A percentile compares a stretch with the other conserved stretches of the same genome.
Evolutionary conservation across 352 stramenopile species (phyloP).

Genomic region (Phytophthora boehmeriae): DNA sequence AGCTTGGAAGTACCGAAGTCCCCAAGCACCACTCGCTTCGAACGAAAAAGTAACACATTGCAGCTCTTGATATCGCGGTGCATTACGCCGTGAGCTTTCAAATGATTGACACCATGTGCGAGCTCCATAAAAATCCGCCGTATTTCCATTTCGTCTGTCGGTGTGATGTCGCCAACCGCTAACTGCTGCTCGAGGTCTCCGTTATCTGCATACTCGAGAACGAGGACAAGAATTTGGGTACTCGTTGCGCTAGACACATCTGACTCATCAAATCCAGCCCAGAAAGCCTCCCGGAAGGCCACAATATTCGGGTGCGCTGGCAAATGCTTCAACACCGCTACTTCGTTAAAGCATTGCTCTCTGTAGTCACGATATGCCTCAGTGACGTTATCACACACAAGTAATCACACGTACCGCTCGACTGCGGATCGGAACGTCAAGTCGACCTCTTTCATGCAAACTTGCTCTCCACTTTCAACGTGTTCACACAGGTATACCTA

Average conservation of each 20-base stretch:
- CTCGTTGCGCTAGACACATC: not conserved
- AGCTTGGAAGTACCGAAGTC: slow-evolving; percentile 76
- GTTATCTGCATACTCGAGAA: slow-evolving; percentile 73
- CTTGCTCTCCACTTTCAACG: slow-evolving; percentile 16
- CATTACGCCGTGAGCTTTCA: slow-evolving; percentile 60
- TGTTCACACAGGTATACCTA: slow-evolving; percentile 60
- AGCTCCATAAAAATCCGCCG: slow-evolving; percentile 70
- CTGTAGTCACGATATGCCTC: slow-evolving; percentile 24
- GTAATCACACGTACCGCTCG: slow-evolving; percentile 38
- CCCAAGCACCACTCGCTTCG: slow-evolving; percentile 80
- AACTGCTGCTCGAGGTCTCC: slow-evolving; percentile 66
- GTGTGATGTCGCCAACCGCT: not conserved
- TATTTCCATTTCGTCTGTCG: slow-evolving; percentile 16
- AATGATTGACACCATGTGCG: slow-evolving; percentile 81
- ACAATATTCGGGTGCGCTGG: slow-evolving; percentile 65
- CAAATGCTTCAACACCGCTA: slow-evolving; percentile 47
- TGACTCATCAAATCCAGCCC: slow-evolving; percentile 16
- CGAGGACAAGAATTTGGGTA: slow-evolving; percentile 42
- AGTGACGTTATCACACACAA: not conserved
- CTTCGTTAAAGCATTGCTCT: slow-evolving; percentile 49
- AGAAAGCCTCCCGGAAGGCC: slow-evolving; percentile 60
- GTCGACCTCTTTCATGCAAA: slow-evolving; percentile 72
- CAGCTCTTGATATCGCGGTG: slow-evolving; percentile 90
- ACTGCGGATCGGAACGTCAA: slow-evolving; percentile 43
- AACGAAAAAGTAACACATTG: slow-evolving; percentile 82